Conservation (phyloP, 768 basidiomycete genomes). For the Pleurotus tuoliensis region DNA sequence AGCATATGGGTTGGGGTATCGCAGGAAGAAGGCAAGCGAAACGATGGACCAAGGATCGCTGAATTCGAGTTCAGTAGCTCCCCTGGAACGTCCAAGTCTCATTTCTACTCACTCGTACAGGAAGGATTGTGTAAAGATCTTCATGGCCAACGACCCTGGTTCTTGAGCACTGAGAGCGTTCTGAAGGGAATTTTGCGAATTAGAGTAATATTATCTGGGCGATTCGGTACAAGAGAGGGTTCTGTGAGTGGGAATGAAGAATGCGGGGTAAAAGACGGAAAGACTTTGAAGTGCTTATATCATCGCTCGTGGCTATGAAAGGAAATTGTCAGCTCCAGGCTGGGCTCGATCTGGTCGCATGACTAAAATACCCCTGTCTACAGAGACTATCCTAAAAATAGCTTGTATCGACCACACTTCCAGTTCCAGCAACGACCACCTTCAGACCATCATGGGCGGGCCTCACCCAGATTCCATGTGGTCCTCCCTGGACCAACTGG, state of each 20-base stretch:
- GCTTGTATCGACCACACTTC: constrained; percentile 46
- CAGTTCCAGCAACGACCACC: constrained; percentile 40
- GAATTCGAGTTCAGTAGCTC: background rate
- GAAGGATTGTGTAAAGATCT: constrained; percentile 54
- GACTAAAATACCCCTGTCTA: background rate
- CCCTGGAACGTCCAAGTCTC: background rate
- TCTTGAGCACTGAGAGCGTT: background rate
- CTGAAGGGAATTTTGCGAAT: background rate
- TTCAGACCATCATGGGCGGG: constrained; percentile 76
- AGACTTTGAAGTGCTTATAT: background rate
- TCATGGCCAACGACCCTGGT: constrained; percentile 40
- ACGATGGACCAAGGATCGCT: constrained; percentile 95
- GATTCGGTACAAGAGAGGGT: too few species aligned
- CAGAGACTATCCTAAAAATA: constrained; percentile 25
- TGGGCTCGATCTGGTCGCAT: background rate
- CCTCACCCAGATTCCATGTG: constrained; percentile 49
- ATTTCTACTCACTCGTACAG: constrained; percentile 43
- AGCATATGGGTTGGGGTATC: constrained; percentile 95
- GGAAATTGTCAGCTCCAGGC: constrained; percentile 6
- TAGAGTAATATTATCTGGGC: background rate
- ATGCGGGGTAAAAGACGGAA: constrained; percentile 8
- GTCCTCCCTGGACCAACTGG: constrained; percentile 42
- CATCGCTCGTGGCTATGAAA: background rate
- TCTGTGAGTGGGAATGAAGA: background rate
- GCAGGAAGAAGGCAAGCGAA: constrained; percentile 88